Evolutionary conservation across 208 protist genomes (phyloP).

Genomic region (Histomonas meleagridis): DNA sequence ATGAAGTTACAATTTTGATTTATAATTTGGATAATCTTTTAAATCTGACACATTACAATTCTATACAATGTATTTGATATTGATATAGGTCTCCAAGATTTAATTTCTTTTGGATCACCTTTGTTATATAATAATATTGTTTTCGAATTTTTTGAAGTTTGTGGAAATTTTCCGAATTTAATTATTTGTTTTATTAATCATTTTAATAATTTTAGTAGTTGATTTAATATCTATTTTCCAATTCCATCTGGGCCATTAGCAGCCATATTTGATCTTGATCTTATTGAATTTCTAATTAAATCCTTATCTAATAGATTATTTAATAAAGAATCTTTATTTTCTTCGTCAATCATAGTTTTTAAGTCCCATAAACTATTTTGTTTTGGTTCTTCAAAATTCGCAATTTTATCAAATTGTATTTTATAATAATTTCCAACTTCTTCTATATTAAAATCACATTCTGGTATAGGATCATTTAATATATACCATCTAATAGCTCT

Average conservation of each 20-base stretch:
- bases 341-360: no score
- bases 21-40: not conserved
- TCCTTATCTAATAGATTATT: no score
- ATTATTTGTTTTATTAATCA: not conserved
- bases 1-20: no score
- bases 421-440: no score
- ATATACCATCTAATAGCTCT: no score
- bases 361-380: no score
- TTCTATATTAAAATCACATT: no score
- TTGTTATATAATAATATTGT: not conserved
- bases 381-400: no score
- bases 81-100: not conserved
- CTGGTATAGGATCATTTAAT: no score
- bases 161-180: not conserved
- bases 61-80: not conserved
- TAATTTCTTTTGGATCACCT: not conserved
- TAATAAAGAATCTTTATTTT: no score
- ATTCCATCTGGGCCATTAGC: not conserved
- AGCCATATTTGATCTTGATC: not conserved
- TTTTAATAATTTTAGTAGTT: not conserved
- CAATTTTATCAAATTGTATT: no score
- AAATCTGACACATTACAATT: not conserved
- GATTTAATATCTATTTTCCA: not conserved
- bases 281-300: no score
- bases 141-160: not conserved